A percentile compares a stretch with the other conserved stretches of the same genome.
These are phyloP conservation scores for Smithsoniella earleae DNA, from an alignment of 163 green algal species.

Conservation along the genomic window DNA sequence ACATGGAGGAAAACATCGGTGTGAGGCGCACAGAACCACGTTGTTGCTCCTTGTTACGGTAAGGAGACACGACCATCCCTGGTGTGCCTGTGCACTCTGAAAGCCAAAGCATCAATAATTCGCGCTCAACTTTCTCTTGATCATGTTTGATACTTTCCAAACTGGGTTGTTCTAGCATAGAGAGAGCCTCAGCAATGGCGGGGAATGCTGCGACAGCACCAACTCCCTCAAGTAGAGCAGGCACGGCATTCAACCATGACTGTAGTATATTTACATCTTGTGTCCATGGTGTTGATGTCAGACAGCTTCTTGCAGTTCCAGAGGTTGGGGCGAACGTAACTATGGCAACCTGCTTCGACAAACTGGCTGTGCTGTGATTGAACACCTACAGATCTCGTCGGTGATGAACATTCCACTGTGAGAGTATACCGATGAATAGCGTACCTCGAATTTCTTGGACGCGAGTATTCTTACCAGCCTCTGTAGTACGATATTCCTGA, in stretches of 20 bases:
- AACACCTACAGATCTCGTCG: too few species aligned
- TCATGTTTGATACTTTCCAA: background rate
- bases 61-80: background rate
- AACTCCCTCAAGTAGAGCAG: constrained; percentile 4
- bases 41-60: too few species aligned
- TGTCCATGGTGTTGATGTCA: constrained; percentile 15
- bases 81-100: background rate
- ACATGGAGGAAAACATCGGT: background rate
- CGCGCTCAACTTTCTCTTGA: background rate
- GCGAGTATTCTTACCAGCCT: too few species aligned
- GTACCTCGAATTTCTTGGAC: background rate
- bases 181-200: constrained; percentile 3
- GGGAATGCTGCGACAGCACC: constrained; percentile 4
- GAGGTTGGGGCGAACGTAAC: background rate
- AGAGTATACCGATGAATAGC: background rate
- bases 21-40: too few species aligned
- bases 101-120: constrained; percentile 26
- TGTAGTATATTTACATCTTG: background rate
- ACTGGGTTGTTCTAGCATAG: constrained; percentile 25
- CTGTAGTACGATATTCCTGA: too few species aligned
- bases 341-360: constrained; percentile 14
- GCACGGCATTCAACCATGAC: background rate
- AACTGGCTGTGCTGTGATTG: too few species aligned
- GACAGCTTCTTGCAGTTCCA: constrained; percentile 15
- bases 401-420: too few species aligned